Evolutionary conservation across 2,329 filamentous ascomycete genomes (phyloP), one percentile per base, ranked within the genome.

Genomic region (Trichothecium roseum): DNA sequence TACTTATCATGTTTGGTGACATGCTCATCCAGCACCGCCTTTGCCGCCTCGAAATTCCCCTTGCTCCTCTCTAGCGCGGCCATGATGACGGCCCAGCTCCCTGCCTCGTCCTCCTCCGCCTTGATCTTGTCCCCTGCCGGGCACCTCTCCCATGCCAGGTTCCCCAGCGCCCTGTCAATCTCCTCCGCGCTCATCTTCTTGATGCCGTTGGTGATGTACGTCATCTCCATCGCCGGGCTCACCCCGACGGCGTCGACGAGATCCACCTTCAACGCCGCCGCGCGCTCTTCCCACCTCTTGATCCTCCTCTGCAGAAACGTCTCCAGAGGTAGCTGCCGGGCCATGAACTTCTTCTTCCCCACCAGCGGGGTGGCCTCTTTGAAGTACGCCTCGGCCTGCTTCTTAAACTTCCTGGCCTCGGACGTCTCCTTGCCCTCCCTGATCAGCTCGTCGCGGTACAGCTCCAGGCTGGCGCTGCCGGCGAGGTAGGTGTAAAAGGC

Each of bases 281-380:
- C 78, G 16, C 86, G 71, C 20, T 78, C 75, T 49, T 93, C 81
- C 88, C 88, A 95, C 56, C 94, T 94, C 37, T 76, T 69, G 12
- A 96, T 60, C 62, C 94, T 96, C 39, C 87, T 78, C 35, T 74
- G 68, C 10, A 91, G 78, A 48, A 93, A 95, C 4, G 81, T 66
- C 54, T 98, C 91, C 43, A 98, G 87, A 0, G 91, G 91, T 9
- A 96, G 66, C 49, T 93, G 85, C 16, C 81, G 76, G 0, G 85
- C 82, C 81, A 96, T 84, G 56, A 98, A 85, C 28, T 77, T 78
- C 62, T 94, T 94, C 60, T 84, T 87, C 28, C 88, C 88, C 0
- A 83, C 80, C 34, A 84, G 69, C 0, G 74, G 68, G 0, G 84
- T 81, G 0, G 81, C 84, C 49, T 79, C 82, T 28, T 74, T 69